Base-by-base conservation (phyloP, 176 grass and related monocot species). In the Cocos nucifera region DNA sequence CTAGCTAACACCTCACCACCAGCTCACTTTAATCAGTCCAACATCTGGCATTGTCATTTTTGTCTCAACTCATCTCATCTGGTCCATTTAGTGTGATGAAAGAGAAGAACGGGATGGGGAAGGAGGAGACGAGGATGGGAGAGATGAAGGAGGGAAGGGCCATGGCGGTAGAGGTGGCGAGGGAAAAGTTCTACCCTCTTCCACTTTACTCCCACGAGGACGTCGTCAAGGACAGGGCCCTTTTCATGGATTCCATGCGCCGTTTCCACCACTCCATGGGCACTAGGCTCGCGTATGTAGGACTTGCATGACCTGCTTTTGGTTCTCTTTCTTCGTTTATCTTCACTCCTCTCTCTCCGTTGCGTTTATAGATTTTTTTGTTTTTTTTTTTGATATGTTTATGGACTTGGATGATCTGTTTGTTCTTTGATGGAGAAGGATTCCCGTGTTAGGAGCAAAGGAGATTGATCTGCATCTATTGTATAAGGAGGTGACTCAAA, bases 381-480 rank as follows among this genome's bases (percentile, higher is more conserved):
- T 69, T 5, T 52, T 30, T 15, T 23, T 23, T 23, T 23, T 1
- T 0, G 23, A 35, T 23, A 16, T 50, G 22, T 35, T 6, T 57
- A n/a, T 28, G 2, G 6, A 17, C 61, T 49, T n/a, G 57, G 14
- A 5, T 17, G 44, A 7, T 19, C 15, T 25, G 4, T n/a, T 27
- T 16, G 6, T 23, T 35, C 3, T 64, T 18, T 71, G n/a, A 50
- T 25, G 64, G 17, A 12, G 35, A 27, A 86, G 83, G 69, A 39
- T 77, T 64, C 83, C 83, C 25, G 83, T 86, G 63, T 77, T 86
- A 53, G 78, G 83, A 77, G 83, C 78, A n/a, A 86, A 86, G 58
- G 78, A 68, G 15, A 62, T 86, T 4, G 73, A 86, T 62, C 56
- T 86, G 73, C 83, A 86, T 61, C 50, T 77, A 17, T 62, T 86